Conservation (phyloP, 805 yeast genomes). For the Geotrichum ghanense region DNA sequence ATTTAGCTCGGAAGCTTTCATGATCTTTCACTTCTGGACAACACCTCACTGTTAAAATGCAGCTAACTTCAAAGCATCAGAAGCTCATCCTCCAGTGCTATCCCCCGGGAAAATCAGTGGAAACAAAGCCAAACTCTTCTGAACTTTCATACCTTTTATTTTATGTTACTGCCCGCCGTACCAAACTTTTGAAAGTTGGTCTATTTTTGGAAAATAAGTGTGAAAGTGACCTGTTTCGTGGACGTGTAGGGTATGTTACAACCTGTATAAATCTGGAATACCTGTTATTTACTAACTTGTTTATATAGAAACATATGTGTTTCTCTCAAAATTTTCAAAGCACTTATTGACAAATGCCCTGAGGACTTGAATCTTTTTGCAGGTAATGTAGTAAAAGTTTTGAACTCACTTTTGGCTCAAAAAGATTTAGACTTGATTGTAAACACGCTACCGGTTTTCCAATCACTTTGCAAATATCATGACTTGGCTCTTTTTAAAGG, state of each 20-base stretch:
- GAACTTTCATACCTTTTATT: slow-evolving; percentile 80
- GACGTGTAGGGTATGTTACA: slow-evolving; percentile 24
- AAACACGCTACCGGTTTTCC: slow-evolving; percentile 18
- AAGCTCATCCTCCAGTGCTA: slow-evolving; percentile 83
- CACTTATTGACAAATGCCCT: slow-evolving; percentile 61
- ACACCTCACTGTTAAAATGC: too few species aligned
- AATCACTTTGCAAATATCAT: slow-evolving; percentile 35
- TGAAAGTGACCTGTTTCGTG: slow-evolving; percentile 44
- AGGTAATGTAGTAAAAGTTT: slow-evolving; percentile 49
- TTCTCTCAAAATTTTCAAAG: slow-evolving; percentile 59
- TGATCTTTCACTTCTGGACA: too few species aligned
- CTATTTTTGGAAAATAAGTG: slow-evolving; percentile 54
- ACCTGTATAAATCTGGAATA: too few species aligned
- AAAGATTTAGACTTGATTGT: slow-evolving; percentile 55
- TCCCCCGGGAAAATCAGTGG: slow-evolving; percentile 77
- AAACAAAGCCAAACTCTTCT: slow-evolving; percentile 85
- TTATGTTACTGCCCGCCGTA: slow-evolving; percentile 82
- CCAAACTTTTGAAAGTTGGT: slow-evolving; percentile 81
- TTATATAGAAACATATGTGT: slow-evolving; percentile 69
- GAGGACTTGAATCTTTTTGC: slow-evolving; percentile 83
- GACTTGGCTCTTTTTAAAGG: slow-evolving; percentile 57
- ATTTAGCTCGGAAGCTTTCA: too few species aligned
- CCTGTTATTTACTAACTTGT: neutral
- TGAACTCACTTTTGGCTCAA: slow-evolving; percentile 38
- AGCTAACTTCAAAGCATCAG: slow-evolving; percentile 63